Evolutionary conservation across 306 rosid genomes (phyloP).

Genomic region (Lotus japonicus): DNA sequence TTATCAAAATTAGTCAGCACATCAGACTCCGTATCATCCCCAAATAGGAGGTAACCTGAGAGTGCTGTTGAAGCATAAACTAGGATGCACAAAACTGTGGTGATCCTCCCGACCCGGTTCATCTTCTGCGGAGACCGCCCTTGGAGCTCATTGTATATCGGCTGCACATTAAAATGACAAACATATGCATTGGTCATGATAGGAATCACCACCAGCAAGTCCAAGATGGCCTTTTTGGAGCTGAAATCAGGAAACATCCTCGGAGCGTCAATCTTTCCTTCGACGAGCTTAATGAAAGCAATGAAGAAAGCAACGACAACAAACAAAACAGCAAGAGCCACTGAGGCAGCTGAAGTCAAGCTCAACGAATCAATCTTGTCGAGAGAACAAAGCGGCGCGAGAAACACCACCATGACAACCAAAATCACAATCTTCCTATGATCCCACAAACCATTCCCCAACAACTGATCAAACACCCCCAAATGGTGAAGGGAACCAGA

Average conservation of each 20-base stretch:
- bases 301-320: slow-evolving; percentile 62
- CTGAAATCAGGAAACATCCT: slow-evolving; percentile 79
- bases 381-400: slow-evolving; percentile 85
- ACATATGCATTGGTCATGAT: slow-evolving; percentile 88
- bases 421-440: slow-evolving; percentile 72
- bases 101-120: slow-evolving; percentile 82
- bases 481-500: slow-evolving; percentile 77
- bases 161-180: slow-evolving; percentile 86
- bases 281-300: slow-evolving; percentile 59
- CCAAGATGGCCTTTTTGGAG: slow-evolving; percentile 64
- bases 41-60: slow-evolving; percentile 82
- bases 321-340: slow-evolving; percentile 79
- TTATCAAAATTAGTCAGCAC: slow-evolving; percentile 76
- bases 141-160: slow-evolving; percentile 85
- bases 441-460: slow-evolving; percentile 93
- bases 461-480: slow-evolving; percentile 88
- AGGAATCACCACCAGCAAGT: slow-evolving; percentile 92
- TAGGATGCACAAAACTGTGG: slow-evolving; percentile 61
- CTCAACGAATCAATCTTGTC: slow-evolving; percentile 92
- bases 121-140: slow-evolving; percentile 77
- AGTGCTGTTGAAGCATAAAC: slow-evolving; percentile 73
- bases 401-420: slow-evolving; percentile 56
- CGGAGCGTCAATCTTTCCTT: slow-evolving; percentile 59
- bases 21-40: slow-evolving; percentile 77
- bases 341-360: slow-evolving; percentile 94